Conservation (phyloP, 495 filamentous ascomycete species). For the Cryomyces antarcticus region DNA sequence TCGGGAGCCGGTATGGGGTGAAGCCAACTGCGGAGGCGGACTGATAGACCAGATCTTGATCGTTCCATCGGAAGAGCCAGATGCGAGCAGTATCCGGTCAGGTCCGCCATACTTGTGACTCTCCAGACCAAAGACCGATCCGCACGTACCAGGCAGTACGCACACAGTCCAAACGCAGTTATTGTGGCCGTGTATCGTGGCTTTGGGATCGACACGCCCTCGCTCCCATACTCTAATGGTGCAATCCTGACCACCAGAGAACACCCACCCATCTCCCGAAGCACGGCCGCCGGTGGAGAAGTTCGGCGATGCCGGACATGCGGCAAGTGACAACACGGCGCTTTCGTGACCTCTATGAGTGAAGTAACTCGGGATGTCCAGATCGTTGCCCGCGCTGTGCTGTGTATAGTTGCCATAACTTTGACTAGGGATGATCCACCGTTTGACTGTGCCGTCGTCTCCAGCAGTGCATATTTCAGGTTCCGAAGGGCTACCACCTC, state of each 20-base stretch:
- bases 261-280: slow-evolving; percentile 86
- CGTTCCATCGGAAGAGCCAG: slow-evolving; percentile 76
- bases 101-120: slow-evolving; percentile 46
- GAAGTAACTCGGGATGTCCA: slow-evolving; percentile 83
- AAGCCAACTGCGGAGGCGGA: slow-evolving; percentile 65
- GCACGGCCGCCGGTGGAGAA: slow-evolving; percentile 75
- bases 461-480: slow-evolving; percentile 93
- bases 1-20: slow-evolving; percentile 51
- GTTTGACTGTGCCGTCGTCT: slow-evolving; percentile 86
- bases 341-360: slow-evolving; percentile 86
- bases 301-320: slow-evolving; percentile 64
- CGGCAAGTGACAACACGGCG: slow-evolving; percentile 68
- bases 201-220: slow-evolving; percentile 84
- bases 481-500: slow-evolving; percentile 80
- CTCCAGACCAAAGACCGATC: slow-evolving; percentile 52
- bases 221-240: slow-evolving; percentile 89
- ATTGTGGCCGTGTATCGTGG: slow-evolving; percentile 81
- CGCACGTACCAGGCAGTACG: slow-evolving; percentile 70
- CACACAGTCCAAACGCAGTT: slow-evolving; percentile 94
- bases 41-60: slow-evolving; percentile 90
- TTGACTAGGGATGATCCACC: slow-evolving; percentile 72
- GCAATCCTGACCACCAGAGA: slow-evolving; percentile 87
- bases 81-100: slow-evolving; percentile 76
- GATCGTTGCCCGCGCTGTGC: slow-evolving; percentile 36
- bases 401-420: slow-evolving; percentile 40